Percentiles rank a stretch among this genome's conserved stretches.
phyloP scores from a whole-genome alignment of 2,329 filamentous ascomycete species.

The Verticillium dahliae region DNA sequence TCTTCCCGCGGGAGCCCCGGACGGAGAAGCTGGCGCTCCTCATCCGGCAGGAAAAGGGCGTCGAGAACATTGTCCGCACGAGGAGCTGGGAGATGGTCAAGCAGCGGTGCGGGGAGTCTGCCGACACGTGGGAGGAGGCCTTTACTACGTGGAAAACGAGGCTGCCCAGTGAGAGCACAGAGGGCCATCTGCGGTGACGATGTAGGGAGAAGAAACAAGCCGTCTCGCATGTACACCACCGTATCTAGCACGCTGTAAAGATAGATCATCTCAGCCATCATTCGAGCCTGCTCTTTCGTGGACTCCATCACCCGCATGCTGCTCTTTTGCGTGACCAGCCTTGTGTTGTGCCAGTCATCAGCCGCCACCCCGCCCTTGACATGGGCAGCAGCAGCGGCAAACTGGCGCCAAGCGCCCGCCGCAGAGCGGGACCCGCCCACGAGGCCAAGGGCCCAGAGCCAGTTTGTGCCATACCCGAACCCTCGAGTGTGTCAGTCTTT shows the following conservation, averaged over 20 bases:
- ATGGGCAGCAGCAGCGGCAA: neutral
- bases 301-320: too few relatives aligned
- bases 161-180: neutral
- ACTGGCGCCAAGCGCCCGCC: neutral
- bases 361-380: neutral
- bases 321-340: too few relatives aligned
- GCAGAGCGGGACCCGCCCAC: neutral
- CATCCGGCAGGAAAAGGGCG: slow-evolving; percentile 66
- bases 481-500: neutral
- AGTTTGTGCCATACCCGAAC: neutral
- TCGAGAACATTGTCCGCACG: slow-evolving; percentile 73
- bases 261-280: neutral
- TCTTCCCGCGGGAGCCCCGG: slow-evolving; percentile 71
- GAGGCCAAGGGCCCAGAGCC: neutral
- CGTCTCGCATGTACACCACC: neutral
- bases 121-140: slow-evolving; percentile 57
- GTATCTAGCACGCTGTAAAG: neutral
- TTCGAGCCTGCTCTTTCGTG: too few relatives aligned
- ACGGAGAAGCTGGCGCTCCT: slow-evolving; percentile 72
- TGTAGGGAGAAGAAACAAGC: too few relatives aligned
- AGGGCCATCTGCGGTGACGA: neutral
- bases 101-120: slow-evolving; percentile 62
- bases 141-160: slow-evolving; percentile 52
- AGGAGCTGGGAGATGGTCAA: slow-evolving; percentile 76
- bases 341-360: neutral